Conservation (phyloP, 371 early-diverging fungal genomes). For the Syncephalastrum monosporum region DNA sequence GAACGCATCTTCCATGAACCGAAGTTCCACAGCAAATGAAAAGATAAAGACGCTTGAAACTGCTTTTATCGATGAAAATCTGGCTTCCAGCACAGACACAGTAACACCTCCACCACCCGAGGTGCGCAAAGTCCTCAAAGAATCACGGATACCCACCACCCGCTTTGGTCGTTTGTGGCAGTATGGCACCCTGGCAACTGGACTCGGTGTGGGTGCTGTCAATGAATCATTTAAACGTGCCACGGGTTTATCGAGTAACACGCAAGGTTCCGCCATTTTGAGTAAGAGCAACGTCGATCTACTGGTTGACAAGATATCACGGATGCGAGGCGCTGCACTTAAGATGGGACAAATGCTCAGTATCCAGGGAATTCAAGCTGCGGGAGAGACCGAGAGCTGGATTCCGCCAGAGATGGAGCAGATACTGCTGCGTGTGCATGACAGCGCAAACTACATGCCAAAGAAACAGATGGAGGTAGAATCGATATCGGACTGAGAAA, state of each 20-base stretch:
- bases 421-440: slow-evolving; percentile 85
- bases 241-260: slow-evolving; percentile 47
- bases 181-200: slow-evolving; percentile 72
- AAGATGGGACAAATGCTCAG: slow-evolving; percentile 98
- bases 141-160: slow-evolving; percentile 65
- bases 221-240: slow-evolving; percentile 71
- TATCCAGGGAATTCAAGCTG: slow-evolving; percentile 78
- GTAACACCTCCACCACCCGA: slow-evolving; percentile 7
- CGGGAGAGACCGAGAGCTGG: slow-evolving; percentile 40
- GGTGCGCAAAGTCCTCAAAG: slow-evolving; percentile 34
- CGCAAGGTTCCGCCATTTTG: slow-evolving; percentile 58
- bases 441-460: slow-evolving; percentile 96
- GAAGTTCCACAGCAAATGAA: background rate
- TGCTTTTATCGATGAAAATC: background rate
- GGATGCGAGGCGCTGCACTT: slow-evolving; percentile 96
- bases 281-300: slow-evolving; percentile 85
- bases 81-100: background rate
- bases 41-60: background rate
- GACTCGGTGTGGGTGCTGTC: slow-evolving; percentile 75
- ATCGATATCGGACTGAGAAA: slow-evolving; percentile 7
- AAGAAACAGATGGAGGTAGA: slow-evolving; percentile 73
- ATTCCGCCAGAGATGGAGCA: slow-evolving; percentile 81
- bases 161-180: slow-evolving; percentile 65
- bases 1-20: background rate
- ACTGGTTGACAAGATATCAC: slow-evolving; percentile 82